Percentiles rank a stretch among this genome's conserved stretches.
These are phyloP conservation scores for Aspergillus quadricinctus DNA, from an alignment of 2,329 filamentous ascomycete species.

Conservation along the genomic window DNA sequence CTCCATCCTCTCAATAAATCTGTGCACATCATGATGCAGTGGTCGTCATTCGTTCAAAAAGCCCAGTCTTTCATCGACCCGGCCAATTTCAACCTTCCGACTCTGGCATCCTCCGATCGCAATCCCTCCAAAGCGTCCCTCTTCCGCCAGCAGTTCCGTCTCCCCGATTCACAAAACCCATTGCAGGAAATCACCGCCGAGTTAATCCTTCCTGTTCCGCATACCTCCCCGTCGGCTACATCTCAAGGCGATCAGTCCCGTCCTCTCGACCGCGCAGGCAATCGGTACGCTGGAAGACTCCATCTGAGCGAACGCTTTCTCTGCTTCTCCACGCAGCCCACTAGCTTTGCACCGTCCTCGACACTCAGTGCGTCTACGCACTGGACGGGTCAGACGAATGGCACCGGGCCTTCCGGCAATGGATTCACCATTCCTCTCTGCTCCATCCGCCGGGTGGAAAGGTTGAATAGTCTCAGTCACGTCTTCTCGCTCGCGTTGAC, in stretches of 20 bases:
- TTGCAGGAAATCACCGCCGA: constrained; percentile 96
- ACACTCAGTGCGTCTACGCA: constrained; percentile 74
- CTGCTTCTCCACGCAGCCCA: constrained; percentile 91
- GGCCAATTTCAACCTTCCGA: constrained; percentile 69
- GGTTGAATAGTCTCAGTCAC: constrained; percentile 87
- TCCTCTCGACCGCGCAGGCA: constrained; percentile 60
- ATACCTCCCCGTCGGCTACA: constrained; percentile 41
- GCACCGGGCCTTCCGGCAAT: constrained; percentile 87
- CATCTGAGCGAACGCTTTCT: constrained; percentile 92
- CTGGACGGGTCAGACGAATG: constrained; percentile 90
- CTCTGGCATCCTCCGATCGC: constrained; percentile 67
- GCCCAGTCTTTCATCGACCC: constrained; percentile 94
- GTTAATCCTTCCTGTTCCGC: constrained; percentile 75
- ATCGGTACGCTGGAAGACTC: constrained; percentile 86
- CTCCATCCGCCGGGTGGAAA: constrained; percentile 84
- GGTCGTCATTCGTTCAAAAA: constrained; percentile 86
- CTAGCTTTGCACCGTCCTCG: constrained; percentile 77
- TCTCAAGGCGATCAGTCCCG: constrained; percentile 60
- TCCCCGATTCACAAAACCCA: constrained; percentile 86
- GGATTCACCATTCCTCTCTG: constrained; percentile 93
- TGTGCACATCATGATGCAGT: constrained; percentile 51
- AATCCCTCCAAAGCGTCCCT: constrained; percentile 87
- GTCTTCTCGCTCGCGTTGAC: constrained; percentile 90
- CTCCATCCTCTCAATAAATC: not conserved
- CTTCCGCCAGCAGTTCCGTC: constrained; percentile 94